Base-by-base conservation (phyloP, 2,329 filamentous ascomycete genomes). In the Aureobasidium uvarum region DNA sequence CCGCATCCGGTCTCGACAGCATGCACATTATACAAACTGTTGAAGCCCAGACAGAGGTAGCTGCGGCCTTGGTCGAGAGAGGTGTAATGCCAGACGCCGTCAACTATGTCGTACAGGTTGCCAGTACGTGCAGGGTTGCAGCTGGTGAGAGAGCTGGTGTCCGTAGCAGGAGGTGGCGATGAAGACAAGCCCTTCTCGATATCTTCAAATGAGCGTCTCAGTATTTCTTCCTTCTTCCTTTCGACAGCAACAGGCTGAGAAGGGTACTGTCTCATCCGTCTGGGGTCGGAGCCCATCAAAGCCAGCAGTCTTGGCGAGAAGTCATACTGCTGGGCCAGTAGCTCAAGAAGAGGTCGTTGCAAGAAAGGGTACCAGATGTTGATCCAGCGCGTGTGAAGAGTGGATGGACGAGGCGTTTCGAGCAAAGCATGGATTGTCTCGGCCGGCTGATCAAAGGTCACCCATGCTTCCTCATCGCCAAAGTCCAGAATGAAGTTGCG, bases 11-110 rank as follows among this genome's bases (percentile, higher is more conserved):
- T n/a, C 13, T 66, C 67, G 11, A 65, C 65, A 36, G 66, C 62
- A 67, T 84, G 84, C 67, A 84, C 81, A 76, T 81, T 89, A 68
- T 84, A 85, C 67, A 84, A 81, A 76, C 81, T 89, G 73, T 91
- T 91, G 71, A 88, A 90, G 31, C 89, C 89, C 48, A 91, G 79
- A 70, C 88, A 91, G 1, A 90, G 80, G 86, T 88, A 90, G 73
- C 81, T 82, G 18, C 81, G 77, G 0, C 88, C 89, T 74, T 88
- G 84, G 70, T 92, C 89, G 16, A 90, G 84, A 0, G 88, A 89
- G 16, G 86, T 88, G 74, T 89, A 92, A 73, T 91, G 89, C 80
- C 89, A 89, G n/a, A 90, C 87, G 64, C 88, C 84, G 68, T 89
- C 83, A 6, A 89, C 84, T 48, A 91, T 81, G 36, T 85, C 78